Evolutionary conservation across 805 yeast genomes (phyloP), one percentile per base, ranked within the genome.

Genomic region (Tetrapisispora nanseiensis): DNA sequence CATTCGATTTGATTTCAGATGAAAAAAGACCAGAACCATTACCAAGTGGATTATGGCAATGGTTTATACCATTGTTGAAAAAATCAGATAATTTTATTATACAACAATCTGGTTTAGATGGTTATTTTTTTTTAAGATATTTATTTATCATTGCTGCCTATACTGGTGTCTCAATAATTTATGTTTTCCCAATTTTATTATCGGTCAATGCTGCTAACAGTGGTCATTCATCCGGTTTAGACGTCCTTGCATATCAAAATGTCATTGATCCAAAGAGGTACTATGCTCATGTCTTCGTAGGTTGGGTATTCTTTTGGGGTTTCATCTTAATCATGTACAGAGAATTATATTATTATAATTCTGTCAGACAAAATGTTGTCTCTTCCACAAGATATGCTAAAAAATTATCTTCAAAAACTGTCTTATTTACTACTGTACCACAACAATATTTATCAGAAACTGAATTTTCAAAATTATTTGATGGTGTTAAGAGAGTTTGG

Each of bases 91-190:
- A 82, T 37, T 84, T 84, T 55, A 70, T 89, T 42, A 76, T 90
- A 45, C 79, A 81, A 50, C 94, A 90, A 54, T 82, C 92, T 18
- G 97, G 97, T 15, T 59, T 90, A n/a, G 97, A 90, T 59, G 97
- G 96, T 5, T 90, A 85, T 66, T 80, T 92, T 57, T 90, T 89
- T 61, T 65, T 87, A 47, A 71, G 98, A 50, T 92, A 83, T 57
- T 61, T 92, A 23, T 70, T 75, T 39, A 54, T 82, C 29, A 66
- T 86, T 48, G 66, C 75, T 11, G 46, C 67, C 6, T 57, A 78
- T 32, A 75, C 79, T 44, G 69, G 78, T 1, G 65, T 77, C 34
- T 83, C 85, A 4, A 61, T 76, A 42, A 24, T 73, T 4, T 51
- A 78, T 23, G 66, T 78, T 6, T 77, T 75, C 70, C 79, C 82